Evolutionary conservation across 2,329 filamentous ascomycete genomes (phyloP), one percentile per base, ranked within the genome.

Genomic region (Sordariomycetes sp.): DNA sequence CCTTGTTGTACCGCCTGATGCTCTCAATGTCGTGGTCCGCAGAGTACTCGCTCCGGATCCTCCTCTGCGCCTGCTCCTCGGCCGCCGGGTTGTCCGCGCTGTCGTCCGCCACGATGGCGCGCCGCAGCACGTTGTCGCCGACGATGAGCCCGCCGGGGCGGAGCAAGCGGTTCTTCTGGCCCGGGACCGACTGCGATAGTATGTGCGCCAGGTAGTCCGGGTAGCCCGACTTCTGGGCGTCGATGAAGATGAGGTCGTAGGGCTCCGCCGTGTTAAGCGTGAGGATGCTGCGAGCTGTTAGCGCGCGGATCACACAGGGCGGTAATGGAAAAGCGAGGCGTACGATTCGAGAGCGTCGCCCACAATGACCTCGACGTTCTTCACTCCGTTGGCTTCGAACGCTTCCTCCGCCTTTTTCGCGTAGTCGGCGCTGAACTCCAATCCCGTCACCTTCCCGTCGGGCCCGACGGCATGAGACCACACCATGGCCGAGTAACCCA

Each of bases 171-270:
- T 61, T 63, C 2, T 64, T 20, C 6, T 62, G 61, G 2, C 69
- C 71, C 1, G 76, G 71, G 54, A 63, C 64, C 5, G 78, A 81
- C 54, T 68, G 64, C 20, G 68, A 69, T 16, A 81, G 69, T 57
- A 81, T 73, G 34, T 72, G 68, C 22, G 68, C 64, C 43, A 81
- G 69, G 64, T 81, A 81, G 7, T 63, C 65, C 0, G 75, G 73
- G 63, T 81, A 80, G n/a, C 74, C 76, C 0, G 71, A 68, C 68
- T 81, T 81, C 59, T 81, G 72, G 25, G 79, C 79, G 59, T 81
- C 79, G 60, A 81, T 72, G 65, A 81, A 81, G 64, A 81, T 71
- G 52, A 80, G 67, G 65, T 81, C 79, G 62, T 78, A 82, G 3
- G 79, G 76, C 62, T 74, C 66, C 58, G 65, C 59, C 59, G 67